These are phyloP conservation scores for Melaleuca alternifolia DNA, from an alignment of 345 rosid species.

Conservation along the genomic window DNA sequence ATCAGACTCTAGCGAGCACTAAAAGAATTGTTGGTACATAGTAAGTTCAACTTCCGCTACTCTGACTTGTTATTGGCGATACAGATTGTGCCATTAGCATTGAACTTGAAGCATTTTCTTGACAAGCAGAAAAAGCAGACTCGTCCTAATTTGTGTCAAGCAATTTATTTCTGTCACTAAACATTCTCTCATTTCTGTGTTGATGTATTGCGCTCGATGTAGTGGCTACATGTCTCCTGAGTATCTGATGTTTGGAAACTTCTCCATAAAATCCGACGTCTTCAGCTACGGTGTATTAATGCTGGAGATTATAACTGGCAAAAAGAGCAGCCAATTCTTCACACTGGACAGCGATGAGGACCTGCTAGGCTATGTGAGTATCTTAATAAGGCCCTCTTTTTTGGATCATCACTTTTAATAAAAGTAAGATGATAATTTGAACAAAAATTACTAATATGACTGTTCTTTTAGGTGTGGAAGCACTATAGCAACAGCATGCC, in stretches of 20 bases:
- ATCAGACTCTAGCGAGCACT: constrained; percentile 25
- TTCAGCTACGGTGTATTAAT: constrained; percentile 11
- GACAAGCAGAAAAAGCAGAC: neutral
- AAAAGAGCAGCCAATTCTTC: neutral
- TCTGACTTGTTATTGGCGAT: neutral
- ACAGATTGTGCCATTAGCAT: neutral
- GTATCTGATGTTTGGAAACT: constrained; percentile 12
- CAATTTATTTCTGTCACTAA: neutral
- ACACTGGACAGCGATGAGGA: neutral
- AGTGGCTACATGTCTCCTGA: constrained; percentile 20
- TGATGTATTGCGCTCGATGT: neutral
- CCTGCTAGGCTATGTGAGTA: constrained; percentile 7
- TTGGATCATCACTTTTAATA: neutral
- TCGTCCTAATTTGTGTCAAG: neutral
- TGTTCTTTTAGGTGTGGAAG: constrained; percentile 10
- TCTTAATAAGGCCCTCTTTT: neutral
- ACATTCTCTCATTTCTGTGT: neutral
- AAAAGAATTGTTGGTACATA: constrained; percentile 39
- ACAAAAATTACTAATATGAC: neutral
- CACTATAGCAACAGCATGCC: constrained; percentile 7
- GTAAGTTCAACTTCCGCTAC: constrained; percentile 20
- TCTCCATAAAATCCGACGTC: constrained; percentile 15
- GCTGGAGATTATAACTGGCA: constrained; percentile 13
- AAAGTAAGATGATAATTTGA: neutral
- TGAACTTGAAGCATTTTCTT: neutral